phyloP scores from a whole-genome alignment of 2,329 filamentous ascomycete genomes.

The Diplodia mutila region DNA sequence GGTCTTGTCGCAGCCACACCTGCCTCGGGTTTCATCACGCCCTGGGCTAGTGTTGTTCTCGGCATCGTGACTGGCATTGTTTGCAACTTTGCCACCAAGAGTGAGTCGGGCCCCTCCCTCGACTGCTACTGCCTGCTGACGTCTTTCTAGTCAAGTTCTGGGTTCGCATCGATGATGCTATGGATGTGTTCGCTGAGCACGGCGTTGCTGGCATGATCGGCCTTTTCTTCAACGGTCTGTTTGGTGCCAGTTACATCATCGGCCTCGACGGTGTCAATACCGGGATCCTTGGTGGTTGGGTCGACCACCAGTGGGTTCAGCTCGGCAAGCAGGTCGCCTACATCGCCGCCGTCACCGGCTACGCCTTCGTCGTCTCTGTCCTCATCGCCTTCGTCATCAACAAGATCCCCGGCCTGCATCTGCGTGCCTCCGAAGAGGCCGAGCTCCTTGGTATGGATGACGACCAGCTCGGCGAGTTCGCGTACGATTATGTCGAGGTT shows the following conservation, averaged over 20 bases:
- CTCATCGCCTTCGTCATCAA: conserved; percentile 76
- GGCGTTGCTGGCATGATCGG: conserved; percentile 81
- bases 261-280: conserved; percentile 76
- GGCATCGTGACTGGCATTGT: conserved; percentile 66
- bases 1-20: conserved; percentile 87
- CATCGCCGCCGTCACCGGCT: conserved; percentile 67
- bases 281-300: conserved; percentile 68
- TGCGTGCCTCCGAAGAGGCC: conserved; percentile 79
- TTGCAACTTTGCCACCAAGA: conserved; percentile 86
- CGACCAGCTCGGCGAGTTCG: conserved; percentile 87
- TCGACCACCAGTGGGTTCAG: conserved; percentile 74
- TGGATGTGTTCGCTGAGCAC: conserved; percentile 92
- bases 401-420: conserved; percentile 74
- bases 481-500: conserved; percentile 89
- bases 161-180: conserved; percentile 81
- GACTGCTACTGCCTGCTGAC: conserved; percentile 29
- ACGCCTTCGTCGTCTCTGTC: conserved; percentile 74
- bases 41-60: conserved; percentile 65
- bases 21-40: conserved; percentile 76
- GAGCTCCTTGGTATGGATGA: conserved; percentile 88
- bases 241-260: conserved; percentile 75
- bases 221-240: conserved; percentile 76
- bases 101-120: conserved; percentile 55
- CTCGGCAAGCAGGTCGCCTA: conserved; percentile 82
- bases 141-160: conserved; percentile 64